phyloP scores from a whole-genome alignment of 2,329 filamentous ascomycete species.

The Pseudocercospora musae region DNA sequence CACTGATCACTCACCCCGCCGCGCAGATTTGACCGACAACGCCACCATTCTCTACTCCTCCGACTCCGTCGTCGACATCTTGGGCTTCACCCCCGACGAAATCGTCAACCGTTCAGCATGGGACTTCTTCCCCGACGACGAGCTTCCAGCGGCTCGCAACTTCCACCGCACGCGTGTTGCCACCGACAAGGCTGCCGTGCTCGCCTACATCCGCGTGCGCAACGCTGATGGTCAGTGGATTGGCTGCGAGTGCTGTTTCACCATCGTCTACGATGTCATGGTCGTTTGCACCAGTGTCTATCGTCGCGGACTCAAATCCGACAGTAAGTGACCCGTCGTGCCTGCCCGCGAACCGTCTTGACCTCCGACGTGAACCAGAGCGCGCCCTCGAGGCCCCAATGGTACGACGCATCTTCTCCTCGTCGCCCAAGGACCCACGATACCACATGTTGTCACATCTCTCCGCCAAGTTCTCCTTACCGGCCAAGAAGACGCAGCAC shows the following conservation, averaged over 20 bases:
- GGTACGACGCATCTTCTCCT: conserved; percentile 75
- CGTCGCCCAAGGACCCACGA: conserved; percentile 75
- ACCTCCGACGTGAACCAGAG: conserved; percentile 49
- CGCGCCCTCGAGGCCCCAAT: conserved; percentile 74
- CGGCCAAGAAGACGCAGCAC: conserved; percentile 57
- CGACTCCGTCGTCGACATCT: conserved; percentile 76
- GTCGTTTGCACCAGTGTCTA: conserved; percentile 83
- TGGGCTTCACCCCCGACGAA: conserved; percentile 74
- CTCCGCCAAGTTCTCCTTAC: conserved; percentile 70
- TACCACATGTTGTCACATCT: conserved; percentile 88
- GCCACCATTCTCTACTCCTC: conserved; percentile 80
- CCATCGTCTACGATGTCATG: conserved; percentile 81
- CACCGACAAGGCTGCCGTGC: conserved; percentile 79
- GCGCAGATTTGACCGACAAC: conserved; percentile 66
- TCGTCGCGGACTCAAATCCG: conserved; percentile 62
- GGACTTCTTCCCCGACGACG: conserved; percentile 81
- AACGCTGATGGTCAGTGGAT: conserved; percentile 69
- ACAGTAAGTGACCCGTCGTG: conserved; percentile 57
- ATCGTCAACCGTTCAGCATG: conserved; percentile 74
- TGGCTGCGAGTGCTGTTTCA: conserved; percentile 84
- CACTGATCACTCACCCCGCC: not conserved
- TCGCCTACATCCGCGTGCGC: conserved; percentile 73
- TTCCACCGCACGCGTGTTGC: conserved; percentile 70
- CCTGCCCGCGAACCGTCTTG: not conserved
- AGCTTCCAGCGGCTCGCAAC: conserved; percentile 69